Percentiles rank a stretch among this genome's conserved stretches.
These are phyloP conservation scores for Lentinula detonsa DNA, from an alignment of 768 basidiomycete genomes.

Conservation along the genomic window DNA sequence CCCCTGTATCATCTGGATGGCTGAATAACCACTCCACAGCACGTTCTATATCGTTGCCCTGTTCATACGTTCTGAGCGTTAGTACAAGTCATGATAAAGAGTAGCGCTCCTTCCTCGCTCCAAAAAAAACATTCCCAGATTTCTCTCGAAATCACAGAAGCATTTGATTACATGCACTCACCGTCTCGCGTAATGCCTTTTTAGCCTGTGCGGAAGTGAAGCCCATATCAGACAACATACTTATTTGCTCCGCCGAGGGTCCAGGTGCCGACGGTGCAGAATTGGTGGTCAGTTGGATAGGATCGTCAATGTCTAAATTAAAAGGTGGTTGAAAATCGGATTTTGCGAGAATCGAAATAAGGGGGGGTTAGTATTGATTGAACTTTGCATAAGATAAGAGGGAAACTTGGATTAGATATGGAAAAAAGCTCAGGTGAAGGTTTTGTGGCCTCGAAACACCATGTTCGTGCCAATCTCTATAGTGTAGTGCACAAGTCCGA, in stretches of 20 bases:
- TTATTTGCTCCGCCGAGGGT: constrained; percentile 65
- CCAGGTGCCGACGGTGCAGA: constrained; percentile 32
- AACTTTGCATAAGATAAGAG: no score
- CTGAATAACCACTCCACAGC: constrained; percentile 97
- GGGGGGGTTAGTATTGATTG: no score
- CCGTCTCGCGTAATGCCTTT: constrained; percentile 85
- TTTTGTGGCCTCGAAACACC: no score
- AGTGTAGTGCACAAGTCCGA: not conserved
- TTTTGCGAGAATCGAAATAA: no score
- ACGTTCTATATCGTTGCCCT: constrained; percentile 74
- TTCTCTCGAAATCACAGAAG: not conserved
- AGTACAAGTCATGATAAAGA: not conserved
- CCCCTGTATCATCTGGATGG: constrained; percentile 83
- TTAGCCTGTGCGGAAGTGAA: constrained; percentile 78
- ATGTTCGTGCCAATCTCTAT: no score
- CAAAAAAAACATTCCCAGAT: not conserved
- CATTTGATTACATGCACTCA: constrained; percentile 26
- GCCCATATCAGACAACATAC: constrained; percentile 85
- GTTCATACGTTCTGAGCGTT: not conserved
- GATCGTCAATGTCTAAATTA: constrained; percentile 76
- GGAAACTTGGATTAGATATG: no score
- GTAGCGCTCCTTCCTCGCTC: no score
- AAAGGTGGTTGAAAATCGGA: no score
- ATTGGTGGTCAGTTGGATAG: constrained; percentile 38
- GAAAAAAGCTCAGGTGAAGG: no score